Evolutionary conservation across 139 green algal genomes (phyloP).

Genomic region (Chlorella sp.): DNA sequence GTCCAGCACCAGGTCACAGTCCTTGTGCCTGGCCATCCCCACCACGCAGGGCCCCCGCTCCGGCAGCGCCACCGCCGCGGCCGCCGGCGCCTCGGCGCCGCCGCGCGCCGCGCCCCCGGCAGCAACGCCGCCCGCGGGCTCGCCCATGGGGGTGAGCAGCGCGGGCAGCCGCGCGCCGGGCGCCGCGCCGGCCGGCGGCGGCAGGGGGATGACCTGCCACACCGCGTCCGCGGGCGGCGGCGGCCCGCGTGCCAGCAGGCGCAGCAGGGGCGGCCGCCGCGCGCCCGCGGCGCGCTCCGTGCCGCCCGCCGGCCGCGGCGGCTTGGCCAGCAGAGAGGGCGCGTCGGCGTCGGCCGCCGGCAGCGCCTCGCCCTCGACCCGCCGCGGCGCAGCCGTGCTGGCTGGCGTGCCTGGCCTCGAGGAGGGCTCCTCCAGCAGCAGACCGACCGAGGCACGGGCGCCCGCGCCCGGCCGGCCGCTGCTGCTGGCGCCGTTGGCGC

Average conservation of each 20-base stretch:
- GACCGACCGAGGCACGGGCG: neutral
- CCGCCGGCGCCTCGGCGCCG: neutral
- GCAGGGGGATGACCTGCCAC: too few relatives aligned
- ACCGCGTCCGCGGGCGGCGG: neutral
- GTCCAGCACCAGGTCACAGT: slow-evolving; percentile 45
- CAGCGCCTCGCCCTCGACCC: neutral
- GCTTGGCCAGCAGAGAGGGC: slow-evolving; percentile 19
- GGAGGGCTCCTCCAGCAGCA: neutral
- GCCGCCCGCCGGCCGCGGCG: neutral
- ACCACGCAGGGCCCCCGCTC: slow-evolving; percentile 15
- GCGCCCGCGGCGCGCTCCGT: neutral
- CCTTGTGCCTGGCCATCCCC: neutral
- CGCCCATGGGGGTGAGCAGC: neutral
- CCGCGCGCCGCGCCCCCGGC: neutral
- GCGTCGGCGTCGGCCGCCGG: too few relatives aligned
- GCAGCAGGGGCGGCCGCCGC: neutral
- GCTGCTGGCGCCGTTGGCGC: neutral
- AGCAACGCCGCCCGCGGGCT: too few relatives aligned
- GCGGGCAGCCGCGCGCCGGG: too few relatives aligned
- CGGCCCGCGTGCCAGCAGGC: neutral
- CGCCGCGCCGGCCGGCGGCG: too few relatives aligned
- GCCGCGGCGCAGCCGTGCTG: too few relatives aligned
- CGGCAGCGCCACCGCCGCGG: slow-evolving; percentile 10
- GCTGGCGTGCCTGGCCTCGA: neutral
- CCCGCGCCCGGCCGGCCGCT: neutral